These are phyloP conservation scores for Pinus tabuliformis DNA, from an alignment of 75 land plant genomes.

Conservation along the genomic window DNA sequence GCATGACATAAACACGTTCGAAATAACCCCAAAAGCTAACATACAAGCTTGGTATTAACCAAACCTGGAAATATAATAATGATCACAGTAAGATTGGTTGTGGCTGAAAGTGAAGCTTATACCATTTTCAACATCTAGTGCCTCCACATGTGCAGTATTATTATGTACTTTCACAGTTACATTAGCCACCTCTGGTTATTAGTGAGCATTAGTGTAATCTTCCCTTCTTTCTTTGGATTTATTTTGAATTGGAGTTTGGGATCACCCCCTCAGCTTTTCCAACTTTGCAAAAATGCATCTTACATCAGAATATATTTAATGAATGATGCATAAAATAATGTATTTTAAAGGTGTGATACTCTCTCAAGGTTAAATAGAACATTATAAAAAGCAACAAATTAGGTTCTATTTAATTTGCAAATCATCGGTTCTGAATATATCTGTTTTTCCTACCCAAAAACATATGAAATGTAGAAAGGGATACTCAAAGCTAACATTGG, in stretches of 20 bases:
- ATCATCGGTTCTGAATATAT: background rate
- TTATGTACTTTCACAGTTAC: background rate
- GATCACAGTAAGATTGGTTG: background rate
- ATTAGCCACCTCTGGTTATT: too few relatives aligned
- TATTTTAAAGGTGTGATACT: background rate
- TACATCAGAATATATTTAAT: background rate
- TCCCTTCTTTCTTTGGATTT: background rate
- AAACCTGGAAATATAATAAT: too few relatives aligned
- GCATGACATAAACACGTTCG: too few relatives aligned
- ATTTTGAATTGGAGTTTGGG: background rate
- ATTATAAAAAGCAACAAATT: background rate
- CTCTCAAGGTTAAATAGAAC: background rate
- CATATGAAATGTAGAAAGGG: background rate
- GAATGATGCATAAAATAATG: background rate
- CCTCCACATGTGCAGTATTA: background rate
- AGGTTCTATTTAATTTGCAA: background rate
- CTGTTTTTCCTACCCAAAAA: background rate
- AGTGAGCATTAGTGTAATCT: too few relatives aligned
- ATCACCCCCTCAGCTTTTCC: background rate
- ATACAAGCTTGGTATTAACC: too few relatives aligned
- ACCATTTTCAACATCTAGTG: background rate
- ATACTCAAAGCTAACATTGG: constrained; percentile 58
- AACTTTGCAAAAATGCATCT: background rate
- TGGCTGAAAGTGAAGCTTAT: background rate
- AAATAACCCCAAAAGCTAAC: too few relatives aligned